Evolutionary conservation across 345 rosid genomes (phyloP).

Genomic region (Punica granatum): DNA sequence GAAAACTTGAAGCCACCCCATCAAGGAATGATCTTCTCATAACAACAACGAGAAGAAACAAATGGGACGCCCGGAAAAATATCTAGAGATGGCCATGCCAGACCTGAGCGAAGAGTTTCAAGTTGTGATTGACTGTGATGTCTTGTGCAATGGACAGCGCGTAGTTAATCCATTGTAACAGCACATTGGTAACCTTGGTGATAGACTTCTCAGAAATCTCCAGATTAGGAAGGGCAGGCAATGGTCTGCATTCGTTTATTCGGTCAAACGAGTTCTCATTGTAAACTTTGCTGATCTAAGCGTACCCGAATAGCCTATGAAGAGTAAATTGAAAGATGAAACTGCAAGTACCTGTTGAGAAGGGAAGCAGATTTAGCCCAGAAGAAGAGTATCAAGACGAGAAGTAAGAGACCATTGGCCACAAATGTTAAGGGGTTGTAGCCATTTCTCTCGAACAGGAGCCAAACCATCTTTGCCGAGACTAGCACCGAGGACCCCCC

Average conservation of each 20-base stretch:
- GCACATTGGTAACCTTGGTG: slow-evolving; percentile 35
- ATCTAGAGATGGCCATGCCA: background rate
- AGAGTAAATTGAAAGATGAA: background rate
- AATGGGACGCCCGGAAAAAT: background rate
- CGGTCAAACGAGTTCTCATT: background rate
- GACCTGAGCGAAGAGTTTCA: slow-evolving; percentile 65
- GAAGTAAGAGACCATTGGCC: slow-evolving; percentile 69
- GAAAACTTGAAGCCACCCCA: slow-evolving; percentile 8
- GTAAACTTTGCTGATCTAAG: background rate
- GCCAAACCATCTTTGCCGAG: slow-evolving; percentile 59
- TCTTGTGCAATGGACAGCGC: slow-evolving; percentile 59
- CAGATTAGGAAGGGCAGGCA: slow-evolving; percentile 85
- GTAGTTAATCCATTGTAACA: slow-evolving; percentile 46
- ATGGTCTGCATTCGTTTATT: slow-evolving; percentile 41
- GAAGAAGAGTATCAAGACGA: slow-evolving; percentile 66
- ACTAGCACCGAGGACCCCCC: slow-evolving; percentile 40
- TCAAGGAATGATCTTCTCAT: background rate
- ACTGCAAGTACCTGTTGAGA: slow-evolving; percentile 59
- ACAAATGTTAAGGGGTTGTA: slow-evolving; percentile 67
- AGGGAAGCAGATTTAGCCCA: slow-evolving; percentile 98
- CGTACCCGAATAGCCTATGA: background rate
- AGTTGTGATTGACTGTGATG: slow-evolving; percentile 56
- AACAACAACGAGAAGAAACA: background rate
- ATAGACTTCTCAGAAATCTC: slow-evolving; percentile 72
- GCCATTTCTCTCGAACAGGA: slow-evolving; percentile 68